Percentiles rank a stretch among this genome's conserved stretches.
Conservation (phyloP, 345 rosid species). For the Bretschneidera sinensis region DNA sequence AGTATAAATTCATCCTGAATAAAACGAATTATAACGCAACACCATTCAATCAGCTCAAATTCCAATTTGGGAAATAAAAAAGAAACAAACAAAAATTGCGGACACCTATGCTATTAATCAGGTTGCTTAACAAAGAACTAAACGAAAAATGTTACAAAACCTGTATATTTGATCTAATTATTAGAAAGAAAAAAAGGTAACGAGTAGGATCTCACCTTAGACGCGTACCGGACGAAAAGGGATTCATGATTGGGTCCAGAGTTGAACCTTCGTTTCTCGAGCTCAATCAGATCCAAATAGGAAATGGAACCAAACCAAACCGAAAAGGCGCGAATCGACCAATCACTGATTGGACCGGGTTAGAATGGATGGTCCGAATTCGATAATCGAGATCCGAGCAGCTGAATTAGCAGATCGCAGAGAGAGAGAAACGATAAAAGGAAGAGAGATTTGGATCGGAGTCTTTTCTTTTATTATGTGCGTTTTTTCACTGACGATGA, state of each 20-base stretch:
- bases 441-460: conserved; percentile 53
- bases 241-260: conserved; percentile 82
- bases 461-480: background rate
- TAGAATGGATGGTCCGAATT: conserved; percentile 13
- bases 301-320: no score
- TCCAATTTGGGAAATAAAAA: background rate
- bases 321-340: background rate
- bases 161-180: conserved; percentile 11
- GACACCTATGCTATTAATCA: background rate
- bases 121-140: conserved; percentile 3
- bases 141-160: background rate
- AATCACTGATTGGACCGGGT: background rate
- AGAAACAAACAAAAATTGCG: background rate
- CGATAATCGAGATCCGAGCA: conserved; percentile 30
- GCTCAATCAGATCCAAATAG: conserved; percentile 37
- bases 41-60: background rate
- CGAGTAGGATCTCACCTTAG: conserved; percentile 54
- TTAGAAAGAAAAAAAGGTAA: background rate
- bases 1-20: background rate
- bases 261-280: conserved; percentile 3
- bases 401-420: conserved; percentile 29
- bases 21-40: background rate
- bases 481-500: conserved; percentile 17
- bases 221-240: conserved; percentile 97
- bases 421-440: conserved; percentile 12